Conservation (phyloP, 805 yeast species). For the Scheffersomyces amazonensis region DNA sequence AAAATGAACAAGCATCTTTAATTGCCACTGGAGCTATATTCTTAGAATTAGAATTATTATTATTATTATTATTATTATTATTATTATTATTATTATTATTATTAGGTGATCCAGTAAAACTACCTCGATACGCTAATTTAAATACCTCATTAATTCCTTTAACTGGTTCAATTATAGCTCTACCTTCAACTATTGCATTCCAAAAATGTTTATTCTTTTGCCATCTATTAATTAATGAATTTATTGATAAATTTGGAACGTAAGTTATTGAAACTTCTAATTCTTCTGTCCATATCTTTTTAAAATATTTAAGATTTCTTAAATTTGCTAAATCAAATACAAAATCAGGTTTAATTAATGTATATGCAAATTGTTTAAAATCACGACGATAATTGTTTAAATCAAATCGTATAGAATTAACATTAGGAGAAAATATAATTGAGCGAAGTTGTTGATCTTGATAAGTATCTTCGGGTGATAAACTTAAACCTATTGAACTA, state of each 20-base stretch:
- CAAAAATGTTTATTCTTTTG: slow-evolving; percentile 50
- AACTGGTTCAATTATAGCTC: slow-evolving; percentile 81
- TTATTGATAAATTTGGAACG: slow-evolving; percentile 47
- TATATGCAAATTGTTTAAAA: slow-evolving; percentile 40
- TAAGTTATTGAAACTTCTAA: slow-evolving; percentile 48
- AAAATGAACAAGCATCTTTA: slow-evolving; percentile 71
- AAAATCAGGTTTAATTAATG: slow-evolving; percentile 31
- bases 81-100: slow-evolving; percentile 11
- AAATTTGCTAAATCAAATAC: slow-evolving; percentile 37
- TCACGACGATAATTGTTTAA: slow-evolving; percentile 38
- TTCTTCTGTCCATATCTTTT: slow-evolving; percentile 69
- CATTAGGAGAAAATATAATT: slow-evolving; percentile 29
- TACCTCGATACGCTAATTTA: slow-evolving; percentile 37
- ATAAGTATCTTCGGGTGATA: slow-evolving; percentile 4
- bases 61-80: slow-evolving; percentile 9
- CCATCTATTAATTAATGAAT: slow-evolving; percentile 44
- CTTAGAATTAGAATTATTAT: slow-evolving; percentile 10
- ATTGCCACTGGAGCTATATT: slow-evolving; percentile 62
- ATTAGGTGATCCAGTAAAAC: neutral
- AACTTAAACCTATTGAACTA: too few species aligned
- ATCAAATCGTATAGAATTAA: slow-evolving; percentile 44
- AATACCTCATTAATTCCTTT: slow-evolving; percentile 78
- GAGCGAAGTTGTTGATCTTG: slow-evolving; percentile 17
- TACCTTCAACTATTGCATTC: slow-evolving; percentile 70
- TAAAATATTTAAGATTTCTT: slow-evolving; percentile 57